Evolutionary conservation across 176 grass and related monocot species (phyloP).

Genomic region (Juncus effusus): DNA sequence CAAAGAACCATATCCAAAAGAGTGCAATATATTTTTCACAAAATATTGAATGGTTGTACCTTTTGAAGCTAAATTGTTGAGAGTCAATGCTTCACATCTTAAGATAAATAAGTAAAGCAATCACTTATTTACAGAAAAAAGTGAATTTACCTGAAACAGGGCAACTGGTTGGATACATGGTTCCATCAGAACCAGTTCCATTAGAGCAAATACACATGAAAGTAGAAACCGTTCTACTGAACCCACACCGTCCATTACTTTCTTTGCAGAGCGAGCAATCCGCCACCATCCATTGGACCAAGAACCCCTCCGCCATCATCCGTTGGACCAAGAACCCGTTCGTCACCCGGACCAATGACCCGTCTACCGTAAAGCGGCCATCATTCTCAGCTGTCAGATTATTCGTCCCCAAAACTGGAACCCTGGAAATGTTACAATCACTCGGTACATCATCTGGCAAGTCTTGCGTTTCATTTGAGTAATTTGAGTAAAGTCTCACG

Average conservation of each 20-base stretch:
- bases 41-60: too few relatives aligned
- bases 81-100: too few relatives aligned
- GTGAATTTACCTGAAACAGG: not conserved
- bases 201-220: conserved; percentile 35
- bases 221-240: too few relatives aligned
- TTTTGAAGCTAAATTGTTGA: too few relatives aligned
- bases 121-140: too few relatives aligned
- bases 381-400: too few relatives aligned
- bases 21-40: too few relatives aligned
- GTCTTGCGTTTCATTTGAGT: not conserved
- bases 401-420: conserved; percentile 26
- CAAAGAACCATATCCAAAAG: too few relatives aligned
- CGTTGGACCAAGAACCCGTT: conserved; percentile 22
- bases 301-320: conserved; percentile 35
- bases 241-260: conserved; percentile 29
- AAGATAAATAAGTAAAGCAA: too few relatives aligned
- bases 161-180: not conserved
- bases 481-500: conserved; percentile 8
- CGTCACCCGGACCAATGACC: too few relatives aligned
- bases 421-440: conserved; percentile 18
- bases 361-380: too few relatives aligned
- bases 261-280: conserved; percentile 1
- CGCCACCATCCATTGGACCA: conserved; percentile 11
- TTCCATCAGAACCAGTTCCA: conserved; percentile 11
- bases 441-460: not conserved